These are phyloP conservation scores for Eucalyptus leucophloia DNA, from an alignment of 345 rosid genomes.

Conservation along the genomic window DNA sequence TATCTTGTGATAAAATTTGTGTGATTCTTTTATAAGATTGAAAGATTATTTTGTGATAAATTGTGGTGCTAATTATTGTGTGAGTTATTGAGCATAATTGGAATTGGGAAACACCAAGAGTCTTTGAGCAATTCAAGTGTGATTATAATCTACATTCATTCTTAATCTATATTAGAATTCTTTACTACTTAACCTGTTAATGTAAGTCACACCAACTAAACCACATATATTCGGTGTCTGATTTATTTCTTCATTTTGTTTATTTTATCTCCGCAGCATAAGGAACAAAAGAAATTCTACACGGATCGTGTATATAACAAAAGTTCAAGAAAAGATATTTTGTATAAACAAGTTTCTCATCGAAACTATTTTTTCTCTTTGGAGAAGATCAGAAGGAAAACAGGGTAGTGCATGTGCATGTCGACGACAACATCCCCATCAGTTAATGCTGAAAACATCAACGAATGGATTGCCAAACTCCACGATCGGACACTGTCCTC, in stretches of 20 bases:
- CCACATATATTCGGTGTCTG: too few relatives aligned
- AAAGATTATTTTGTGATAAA: too few relatives aligned
- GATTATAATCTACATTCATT: too few relatives aligned
- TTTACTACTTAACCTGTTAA: not conserved
- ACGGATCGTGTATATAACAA: not conserved
- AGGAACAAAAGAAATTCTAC: not conserved
- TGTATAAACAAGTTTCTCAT: not conserved
- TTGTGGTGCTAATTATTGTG: not conserved
- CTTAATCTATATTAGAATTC: not conserved
- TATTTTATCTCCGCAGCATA: not conserved
- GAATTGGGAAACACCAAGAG: not conserved
- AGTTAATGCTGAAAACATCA: not conserved
- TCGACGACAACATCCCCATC: not conserved
- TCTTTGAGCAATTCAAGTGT: not conserved
- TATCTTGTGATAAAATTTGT: not conserved
- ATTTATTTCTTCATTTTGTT: too few relatives aligned
- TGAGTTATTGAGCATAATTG: not conserved
- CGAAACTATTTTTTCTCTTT: not conserved
- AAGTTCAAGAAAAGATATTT: not conserved
- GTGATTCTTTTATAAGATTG: not conserved
- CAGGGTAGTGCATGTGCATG: not conserved
- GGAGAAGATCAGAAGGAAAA: not conserved
- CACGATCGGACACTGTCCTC: constrained; percentile 12
- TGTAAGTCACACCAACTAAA: not conserved
- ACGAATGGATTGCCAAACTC: constrained; percentile 16